Conservation (phyloP, 73 alveolate species). For the Paramecium sexaurelia region DNA sequence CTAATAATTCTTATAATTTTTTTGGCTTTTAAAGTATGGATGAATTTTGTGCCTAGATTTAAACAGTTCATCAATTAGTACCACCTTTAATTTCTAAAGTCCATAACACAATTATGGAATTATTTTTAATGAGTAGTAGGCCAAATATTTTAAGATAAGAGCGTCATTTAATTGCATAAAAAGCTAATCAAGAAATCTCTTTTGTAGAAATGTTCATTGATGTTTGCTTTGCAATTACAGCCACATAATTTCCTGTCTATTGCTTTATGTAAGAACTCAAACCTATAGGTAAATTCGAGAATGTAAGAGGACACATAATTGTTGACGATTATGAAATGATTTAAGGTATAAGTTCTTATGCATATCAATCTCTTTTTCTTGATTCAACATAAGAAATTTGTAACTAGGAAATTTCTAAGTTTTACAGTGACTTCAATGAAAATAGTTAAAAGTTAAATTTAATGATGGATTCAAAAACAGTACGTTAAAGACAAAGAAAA, state of each 20-base stretch:
- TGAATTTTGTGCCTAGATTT: not conserved
- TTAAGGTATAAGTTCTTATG: not conserved
- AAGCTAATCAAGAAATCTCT: not conserved
- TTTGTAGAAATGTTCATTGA: slow-evolving; percentile 18
- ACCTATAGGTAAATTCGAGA: not conserved
- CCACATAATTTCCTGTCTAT: slow-evolving; percentile 35
- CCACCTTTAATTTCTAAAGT: not conserved
- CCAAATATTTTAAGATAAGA: slow-evolving; percentile 16
- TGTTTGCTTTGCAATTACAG: not conserved
- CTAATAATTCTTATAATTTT: not conserved
- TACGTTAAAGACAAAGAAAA: not conserved
- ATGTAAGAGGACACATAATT: not conserved
- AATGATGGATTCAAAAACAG: not conserved
- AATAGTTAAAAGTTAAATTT: not conserved
- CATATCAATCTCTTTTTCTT: not conserved
- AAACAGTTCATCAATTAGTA: not conserved
- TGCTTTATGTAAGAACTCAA: slow-evolving; percentile 8
- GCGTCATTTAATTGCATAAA: not conserved
- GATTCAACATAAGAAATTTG: not conserved
- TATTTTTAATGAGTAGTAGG: slow-evolving; percentile 34
- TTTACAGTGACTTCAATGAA: not conserved
- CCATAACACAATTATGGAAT: slow-evolving; percentile 10
- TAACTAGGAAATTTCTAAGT: not conserved
- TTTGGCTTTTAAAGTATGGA: slow-evolving; percentile 9
- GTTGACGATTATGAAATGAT: not conserved